These are phyloP conservation scores for Cystofilobasidium ferigula DNA, from an alignment of 768 basidiomycete genomes.

Conservation along the genomic window DNA sequence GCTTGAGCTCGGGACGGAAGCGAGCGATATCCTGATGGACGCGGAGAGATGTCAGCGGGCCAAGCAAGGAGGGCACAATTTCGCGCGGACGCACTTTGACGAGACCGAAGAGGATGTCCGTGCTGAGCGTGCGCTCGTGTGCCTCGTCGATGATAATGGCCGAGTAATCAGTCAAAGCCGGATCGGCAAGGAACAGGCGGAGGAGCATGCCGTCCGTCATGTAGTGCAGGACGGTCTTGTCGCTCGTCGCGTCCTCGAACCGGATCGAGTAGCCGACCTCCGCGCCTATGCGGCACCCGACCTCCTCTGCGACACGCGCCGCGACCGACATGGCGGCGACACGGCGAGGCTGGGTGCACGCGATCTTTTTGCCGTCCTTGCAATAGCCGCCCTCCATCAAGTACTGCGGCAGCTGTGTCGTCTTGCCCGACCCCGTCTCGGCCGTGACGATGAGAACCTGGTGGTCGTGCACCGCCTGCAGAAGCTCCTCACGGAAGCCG, in stretches of 20 bases:
- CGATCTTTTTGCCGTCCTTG: constrained; percentile 70
- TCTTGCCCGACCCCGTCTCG: constrained; percentile 98
- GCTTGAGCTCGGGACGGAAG: constrained; percentile 82
- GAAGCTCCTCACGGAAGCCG: constrained; percentile 71
- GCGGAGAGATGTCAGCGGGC: constrained; percentile 32
- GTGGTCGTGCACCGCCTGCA: constrained; percentile 76
- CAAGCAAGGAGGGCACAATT: not conserved
- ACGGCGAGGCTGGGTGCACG: constrained; percentile 94
- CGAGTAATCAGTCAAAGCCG: constrained; percentile 87
- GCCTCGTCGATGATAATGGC: constrained; percentile 97
- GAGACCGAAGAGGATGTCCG: constrained; percentile 95
- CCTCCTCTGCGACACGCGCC: constrained; percentile 96
- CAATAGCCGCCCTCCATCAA: constrained; percentile 96
- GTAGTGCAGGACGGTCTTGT: constrained; percentile 97
- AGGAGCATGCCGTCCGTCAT: constrained; percentile 99
- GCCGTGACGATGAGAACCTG: constrained; percentile 96
- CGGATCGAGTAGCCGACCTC: constrained; percentile 99
- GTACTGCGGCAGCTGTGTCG: constrained; percentile 95
- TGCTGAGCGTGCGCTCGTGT: constrained; percentile 92
- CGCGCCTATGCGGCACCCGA: constrained; percentile 91
- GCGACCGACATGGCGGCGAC: constrained; percentile 99
- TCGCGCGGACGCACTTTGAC: constrained; percentile 75
- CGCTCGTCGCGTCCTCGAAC: constrained; percentile 98
- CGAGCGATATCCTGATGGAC: constrained; percentile 74
- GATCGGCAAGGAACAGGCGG: constrained; percentile 93